Evolutionary conservation across 1,284 basidiomycete genomes (phyloP).

Genomic region (Malassezia equina): DNA sequence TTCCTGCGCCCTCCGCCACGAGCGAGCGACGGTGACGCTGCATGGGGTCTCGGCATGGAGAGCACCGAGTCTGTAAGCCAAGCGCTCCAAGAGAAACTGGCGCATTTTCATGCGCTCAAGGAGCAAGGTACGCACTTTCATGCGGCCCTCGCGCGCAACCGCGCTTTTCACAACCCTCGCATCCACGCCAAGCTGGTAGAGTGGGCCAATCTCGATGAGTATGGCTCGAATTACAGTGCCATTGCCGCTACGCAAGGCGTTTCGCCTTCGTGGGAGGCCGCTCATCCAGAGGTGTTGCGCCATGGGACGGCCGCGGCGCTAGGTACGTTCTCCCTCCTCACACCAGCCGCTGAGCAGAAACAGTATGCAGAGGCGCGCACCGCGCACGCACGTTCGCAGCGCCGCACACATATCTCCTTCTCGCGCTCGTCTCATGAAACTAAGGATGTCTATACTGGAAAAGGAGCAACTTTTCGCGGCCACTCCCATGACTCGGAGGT

Average conservation of each 20-base stretch:
- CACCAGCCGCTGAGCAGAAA: conserved; percentile 6
- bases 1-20: conserved; percentile 1
- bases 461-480: conserved; percentile 9
- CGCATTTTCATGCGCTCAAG: conserved; percentile 59
- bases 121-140: conserved; percentile 78
- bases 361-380: neutral
- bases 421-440: neutral
- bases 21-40: neutral
- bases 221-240: conserved; percentile 17
- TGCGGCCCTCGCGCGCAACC: conserved; percentile 75
- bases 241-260: neutral
- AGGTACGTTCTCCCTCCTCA: conserved; percentile 2
- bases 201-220: conserved; percentile 78
- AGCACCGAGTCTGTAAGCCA: neutral
- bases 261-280: neutral
- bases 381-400: neutral
- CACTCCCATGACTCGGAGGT: neutral
- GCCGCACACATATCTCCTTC: neutral
- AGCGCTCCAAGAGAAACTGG: conserved; percentile 53
- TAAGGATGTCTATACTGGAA: conserved; percentile 13
- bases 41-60: conserved; percentile 11
- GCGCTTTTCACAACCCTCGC: conserved; percentile 86
- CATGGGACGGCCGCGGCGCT: conserved; percentile 1
- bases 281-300: neutral
- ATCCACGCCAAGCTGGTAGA: conserved; percentile 84